Base-by-base conservation (phyloP, 148 eudicot genomes). In the Vaccinium corymbosum region DNA sequence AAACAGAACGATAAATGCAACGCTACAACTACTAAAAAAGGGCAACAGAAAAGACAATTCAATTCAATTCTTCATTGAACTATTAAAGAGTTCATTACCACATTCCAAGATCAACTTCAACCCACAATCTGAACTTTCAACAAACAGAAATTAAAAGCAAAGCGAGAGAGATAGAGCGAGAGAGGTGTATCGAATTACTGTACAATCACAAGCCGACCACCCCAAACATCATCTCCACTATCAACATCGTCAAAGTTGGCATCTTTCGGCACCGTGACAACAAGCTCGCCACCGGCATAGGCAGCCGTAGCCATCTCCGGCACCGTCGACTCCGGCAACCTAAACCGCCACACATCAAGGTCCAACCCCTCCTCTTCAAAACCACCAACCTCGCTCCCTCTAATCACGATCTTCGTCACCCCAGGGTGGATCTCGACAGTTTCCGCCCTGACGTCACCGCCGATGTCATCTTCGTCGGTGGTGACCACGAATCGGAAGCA, bases 351-450 rank as follows among this genome's bases (percentile, higher is more conserved):
- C 75, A 92, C 82, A 83, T 95, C 97, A 19, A 95, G 86, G 90
- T 88, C 94, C 51, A 94, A 57, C 52, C 84, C 96, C 49, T 79
- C 83, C 75, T 88, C 81, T 0, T 91, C 78, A 17, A 84, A 77
- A 57, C 86, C 88, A 0, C 79, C 32, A 48, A 82, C 85, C 32
- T 85, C 76, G 51, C 59, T 56, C 4, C 92, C 92, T 13, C 94
- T 75, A 3, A 95, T 89, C 20, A 94, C 93, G 85, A 95, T 90
- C 92, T 95, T 95, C 19, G 93, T 94, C 13, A 95, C 98, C 15
- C 98, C 98, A 1, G 98, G 98, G 66, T 88, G 84, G 83, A 94
- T 92, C 93, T 94, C 93, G 5, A 95, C 64, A 3, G 92, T 88
- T 25, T 91, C 90, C 7, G 96, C 96, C 83, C 90, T 83, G 70